Conservation (phyloP, 2,329 filamentous ascomycete genomes). For the Alternaria dauci region DNA sequence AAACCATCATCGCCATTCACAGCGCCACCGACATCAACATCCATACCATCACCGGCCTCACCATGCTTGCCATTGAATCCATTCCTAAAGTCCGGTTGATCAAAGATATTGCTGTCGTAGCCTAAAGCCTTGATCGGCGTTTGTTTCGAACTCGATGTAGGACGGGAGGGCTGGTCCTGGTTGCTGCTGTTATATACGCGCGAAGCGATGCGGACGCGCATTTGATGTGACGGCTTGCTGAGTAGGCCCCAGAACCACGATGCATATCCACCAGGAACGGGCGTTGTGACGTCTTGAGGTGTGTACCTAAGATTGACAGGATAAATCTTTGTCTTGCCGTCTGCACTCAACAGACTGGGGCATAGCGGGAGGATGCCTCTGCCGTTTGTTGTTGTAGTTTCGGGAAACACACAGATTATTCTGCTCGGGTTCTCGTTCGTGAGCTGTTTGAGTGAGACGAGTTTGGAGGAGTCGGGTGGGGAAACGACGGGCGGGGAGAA, state of each 20-base stretch:
- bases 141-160: conserved; percentile 2
- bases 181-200: conserved; percentile 60
- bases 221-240: conserved; percentile 83
- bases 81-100: conserved; percentile 37
- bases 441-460: conserved; percentile 58
- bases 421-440: conserved; percentile 74
- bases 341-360: conserved; percentile 74
- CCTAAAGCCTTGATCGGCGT: conserved; percentile 31
- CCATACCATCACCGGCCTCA: conserved; percentile 29
- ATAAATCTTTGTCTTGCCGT: conserved; percentile 78
- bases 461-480: conserved; percentile 44
- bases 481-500: conserved; percentile 65
- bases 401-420: conserved; percentile 87
- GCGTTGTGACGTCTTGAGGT: conserved; percentile 88
- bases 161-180: conserved; percentile 26
- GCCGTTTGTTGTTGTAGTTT: conserved; percentile 94
- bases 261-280: conserved; percentile 76
- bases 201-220: conserved; percentile 89
- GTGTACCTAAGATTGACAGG: conserved; percentile 91
- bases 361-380: conserved; percentile 86
- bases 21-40: conserved; percentile 17
- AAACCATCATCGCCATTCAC: conserved; percentile 9
- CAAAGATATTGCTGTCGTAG: conserved; percentile 47
- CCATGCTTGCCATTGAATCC: conserved; percentile 21
- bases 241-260: conserved; percentile 87